Percentiles rank a stretch among this genome's conserved stretches.
phyloP scores from a whole-genome alignment of 352 stramenopile genomes.

The Pythium coloratum region DNA sequence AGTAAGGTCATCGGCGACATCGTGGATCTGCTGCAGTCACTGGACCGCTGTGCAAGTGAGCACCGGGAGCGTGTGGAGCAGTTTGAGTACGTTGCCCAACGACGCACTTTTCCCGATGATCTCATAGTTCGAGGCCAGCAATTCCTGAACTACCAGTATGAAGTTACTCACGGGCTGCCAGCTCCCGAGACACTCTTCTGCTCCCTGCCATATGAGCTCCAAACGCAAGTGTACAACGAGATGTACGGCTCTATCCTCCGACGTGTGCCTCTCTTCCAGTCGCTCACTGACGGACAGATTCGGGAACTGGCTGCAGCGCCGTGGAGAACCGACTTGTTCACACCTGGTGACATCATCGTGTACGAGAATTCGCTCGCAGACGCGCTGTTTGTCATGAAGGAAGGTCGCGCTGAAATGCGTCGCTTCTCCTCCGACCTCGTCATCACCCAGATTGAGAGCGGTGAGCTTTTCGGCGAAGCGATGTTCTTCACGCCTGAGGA shows the following conservation, averaged over 20 bases:
- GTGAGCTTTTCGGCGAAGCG: conserved; percentile 30
- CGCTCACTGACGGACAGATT: conserved; percentile 25
- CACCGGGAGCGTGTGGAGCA: conserved; percentile 27
- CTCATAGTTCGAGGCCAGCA: conserved; percentile 16
- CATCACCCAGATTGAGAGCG: conserved; percentile 22
- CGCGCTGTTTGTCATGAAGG: conserved; percentile 27
- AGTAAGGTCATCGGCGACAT: conserved; percentile 38
- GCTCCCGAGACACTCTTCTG: conserved; percentile 27
- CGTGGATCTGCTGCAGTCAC: conserved; percentile 30
- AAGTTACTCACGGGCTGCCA: conserved; percentile 28
- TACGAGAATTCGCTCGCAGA: conserved; percentile 26
- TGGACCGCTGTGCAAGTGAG: conserved; percentile 23
- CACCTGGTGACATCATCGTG: conserved; percentile 34
- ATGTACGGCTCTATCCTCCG: conserved; percentile 29
- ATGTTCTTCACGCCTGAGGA: conserved; percentile 30
- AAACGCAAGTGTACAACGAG: conserved; percentile 26
- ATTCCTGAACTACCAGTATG: conserved; percentile 31
- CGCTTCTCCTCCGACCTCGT: conserved; percentile 14
- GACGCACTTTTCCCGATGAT: conserved; percentile 18
- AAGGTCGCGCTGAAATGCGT: conserved; percentile 20
- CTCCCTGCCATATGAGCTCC: conserved; percentile 21
- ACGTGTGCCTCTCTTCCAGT: conserved; percentile 27
- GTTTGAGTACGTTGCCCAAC: conserved; percentile 29
- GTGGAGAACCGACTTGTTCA: conserved; percentile 27
- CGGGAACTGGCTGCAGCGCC: conserved; percentile 26